These are phyloP conservation scores for Rhododendron ovatum DNA, from an alignment of 148 eudicot species.

Conservation along the genomic window DNA sequence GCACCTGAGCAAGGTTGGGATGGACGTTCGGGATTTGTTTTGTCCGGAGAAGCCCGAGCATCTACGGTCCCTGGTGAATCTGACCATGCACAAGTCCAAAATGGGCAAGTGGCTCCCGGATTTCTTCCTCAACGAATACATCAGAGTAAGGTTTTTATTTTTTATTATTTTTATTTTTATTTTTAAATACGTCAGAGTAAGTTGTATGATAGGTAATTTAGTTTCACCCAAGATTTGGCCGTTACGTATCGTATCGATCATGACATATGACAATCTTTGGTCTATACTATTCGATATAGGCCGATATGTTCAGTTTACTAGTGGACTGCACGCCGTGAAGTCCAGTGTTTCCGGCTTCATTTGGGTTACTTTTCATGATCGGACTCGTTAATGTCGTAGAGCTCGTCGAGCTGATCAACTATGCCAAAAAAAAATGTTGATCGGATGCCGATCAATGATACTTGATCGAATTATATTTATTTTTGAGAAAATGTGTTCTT, in stretches of 20 bases:
- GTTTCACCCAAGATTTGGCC: not conserved
- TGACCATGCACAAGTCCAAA: not conserved
- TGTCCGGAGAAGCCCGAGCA: constrained; percentile 7
- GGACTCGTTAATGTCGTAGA: not conserved
- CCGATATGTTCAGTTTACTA: not conserved
- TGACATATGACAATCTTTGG: not conserved
- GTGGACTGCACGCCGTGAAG: too few species aligned
- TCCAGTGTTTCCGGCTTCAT: not conserved
- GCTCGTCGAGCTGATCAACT: not conserved
- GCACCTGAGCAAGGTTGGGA: not conserved
- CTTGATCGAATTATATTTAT: not conserved
- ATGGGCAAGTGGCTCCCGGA: not conserved
- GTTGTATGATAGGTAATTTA: not conserved
- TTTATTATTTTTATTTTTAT: not conserved
- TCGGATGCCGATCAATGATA: not conserved
- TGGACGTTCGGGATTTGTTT: not conserved
- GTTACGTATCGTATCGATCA: not conserved
- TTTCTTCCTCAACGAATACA: not conserved
- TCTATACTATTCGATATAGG: not conserved
- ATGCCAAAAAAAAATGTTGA: not conserved
- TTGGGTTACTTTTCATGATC: not conserved
- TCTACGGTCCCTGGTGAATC: not conserved
- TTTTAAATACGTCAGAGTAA: not conserved
- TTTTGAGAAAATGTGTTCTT: too few species aligned
- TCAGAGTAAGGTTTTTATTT: not conserved